These are phyloP conservation scores for Triticum turgidum DNA, from an alignment of 176 grass and related monocot genomes.

Conservation along the genomic window DNA sequence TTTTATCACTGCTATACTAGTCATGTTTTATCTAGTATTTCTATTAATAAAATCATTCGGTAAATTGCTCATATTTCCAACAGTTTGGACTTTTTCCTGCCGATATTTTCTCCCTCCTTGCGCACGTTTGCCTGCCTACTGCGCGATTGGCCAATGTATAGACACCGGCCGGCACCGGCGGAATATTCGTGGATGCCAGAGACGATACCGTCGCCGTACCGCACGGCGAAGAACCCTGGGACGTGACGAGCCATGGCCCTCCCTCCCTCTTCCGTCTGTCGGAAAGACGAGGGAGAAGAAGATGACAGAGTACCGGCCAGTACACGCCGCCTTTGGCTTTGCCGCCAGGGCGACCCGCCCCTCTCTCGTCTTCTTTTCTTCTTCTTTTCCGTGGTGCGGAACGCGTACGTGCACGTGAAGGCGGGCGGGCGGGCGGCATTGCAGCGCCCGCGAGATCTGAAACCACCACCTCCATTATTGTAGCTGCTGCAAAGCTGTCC, in stretches of 20 bases:
- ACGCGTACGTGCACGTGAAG: constrained; percentile 29
- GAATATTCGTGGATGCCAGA: neutral
- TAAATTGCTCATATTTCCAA: too few species aligned
- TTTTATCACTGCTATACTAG: too few species aligned
- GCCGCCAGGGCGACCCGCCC: neutral
- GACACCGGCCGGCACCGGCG: neutral
- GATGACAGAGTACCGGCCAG: constrained; percentile 6
- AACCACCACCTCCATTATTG: constrained; percentile 31
- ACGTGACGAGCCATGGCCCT: constrained; percentile 15
- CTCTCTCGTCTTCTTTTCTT: neutral
- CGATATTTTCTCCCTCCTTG: neutral
- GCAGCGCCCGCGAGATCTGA: constrained; percentile 27
- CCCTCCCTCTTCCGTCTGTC: neutral
- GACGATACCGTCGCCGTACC: neutral
- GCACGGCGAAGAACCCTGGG: neutral
- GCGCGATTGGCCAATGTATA: neutral
- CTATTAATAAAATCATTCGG: too few species aligned
- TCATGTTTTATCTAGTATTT: too few species aligned
- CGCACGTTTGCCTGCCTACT: neutral
- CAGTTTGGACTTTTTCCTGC: too few species aligned
- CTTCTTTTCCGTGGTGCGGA: neutral
- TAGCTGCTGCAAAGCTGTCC: constrained; percentile 1
- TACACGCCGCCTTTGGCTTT: constrained; percentile 4
- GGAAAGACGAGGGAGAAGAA: constrained; percentile 1
- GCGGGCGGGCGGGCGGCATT: neutral